Conservation (phyloP, 2,329 filamentous ascomycete species). For the Xylariaceae sp. region DNA sequence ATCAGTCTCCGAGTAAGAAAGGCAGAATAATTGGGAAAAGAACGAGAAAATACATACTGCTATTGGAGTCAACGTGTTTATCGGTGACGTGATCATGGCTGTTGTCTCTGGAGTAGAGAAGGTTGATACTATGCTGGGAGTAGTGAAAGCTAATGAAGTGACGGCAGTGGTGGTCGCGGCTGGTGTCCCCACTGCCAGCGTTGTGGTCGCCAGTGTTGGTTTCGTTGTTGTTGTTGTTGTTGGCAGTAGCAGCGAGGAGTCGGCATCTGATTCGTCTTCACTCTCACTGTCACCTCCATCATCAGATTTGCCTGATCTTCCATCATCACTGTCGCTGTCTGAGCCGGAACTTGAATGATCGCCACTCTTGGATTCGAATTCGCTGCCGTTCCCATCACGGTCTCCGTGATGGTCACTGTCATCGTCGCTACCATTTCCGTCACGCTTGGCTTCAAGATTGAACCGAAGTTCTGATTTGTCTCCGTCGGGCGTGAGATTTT, state of each 20-base stretch:
- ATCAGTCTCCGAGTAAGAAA: no score
- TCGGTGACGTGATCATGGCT: background rate
- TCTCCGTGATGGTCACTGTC: constrained; percentile 3
- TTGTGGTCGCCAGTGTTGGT: background rate
- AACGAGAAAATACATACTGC: no score
- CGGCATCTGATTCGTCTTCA: background rate
- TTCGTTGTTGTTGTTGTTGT: background rate
- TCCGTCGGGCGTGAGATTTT: constrained; percentile 10
- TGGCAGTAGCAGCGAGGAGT: background rate
- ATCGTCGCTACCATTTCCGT: constrained; percentile 2
- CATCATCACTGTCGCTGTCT: constrained; percentile 4
- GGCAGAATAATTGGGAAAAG: no score
- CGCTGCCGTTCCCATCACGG: no score
- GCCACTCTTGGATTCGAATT: background rate
- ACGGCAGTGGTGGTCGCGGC: background rate
- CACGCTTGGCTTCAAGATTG: constrained; percentile 6
- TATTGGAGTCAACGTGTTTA: background rate
- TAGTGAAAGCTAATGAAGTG: background rate
- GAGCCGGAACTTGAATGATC: background rate
- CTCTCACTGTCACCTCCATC: background rate
- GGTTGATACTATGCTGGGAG: background rate
- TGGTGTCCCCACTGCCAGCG: background rate
- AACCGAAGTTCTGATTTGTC: constrained; percentile 10
- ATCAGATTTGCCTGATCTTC: background rate
- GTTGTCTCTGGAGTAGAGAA: background rate